Percentiles rank a stretch among this genome's conserved stretches.
These are phyloP conservation scores for Antitrichia curtipendula DNA, from an alignment of 225 moss, liverwort and hornwort genomes.

Conservation along the genomic window DNA sequence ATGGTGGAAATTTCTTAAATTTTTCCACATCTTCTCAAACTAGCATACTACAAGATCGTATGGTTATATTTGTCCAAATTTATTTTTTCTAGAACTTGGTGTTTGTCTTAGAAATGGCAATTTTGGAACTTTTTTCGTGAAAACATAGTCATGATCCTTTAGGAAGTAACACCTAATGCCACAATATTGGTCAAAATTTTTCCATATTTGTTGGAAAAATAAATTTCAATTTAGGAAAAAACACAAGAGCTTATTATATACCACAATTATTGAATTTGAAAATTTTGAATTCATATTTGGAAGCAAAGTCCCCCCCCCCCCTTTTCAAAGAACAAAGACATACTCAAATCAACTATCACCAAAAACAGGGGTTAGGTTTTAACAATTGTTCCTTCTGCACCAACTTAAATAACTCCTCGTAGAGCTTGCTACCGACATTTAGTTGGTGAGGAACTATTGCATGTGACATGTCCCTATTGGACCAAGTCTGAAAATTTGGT, in stretches of 20 bases:
- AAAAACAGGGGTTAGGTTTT: neutral
- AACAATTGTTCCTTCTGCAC: accelerated
- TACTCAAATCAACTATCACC: neutral
- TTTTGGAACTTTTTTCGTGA: too few relatives aligned
- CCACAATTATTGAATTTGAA: neutral
- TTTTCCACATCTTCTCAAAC: too few relatives aligned
- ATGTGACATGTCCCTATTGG: neutral
- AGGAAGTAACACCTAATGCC: too few relatives aligned
- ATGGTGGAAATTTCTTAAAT: too few relatives aligned
- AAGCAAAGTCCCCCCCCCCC: accelerated
- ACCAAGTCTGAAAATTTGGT: neutral
- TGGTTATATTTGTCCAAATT: too few relatives aligned
- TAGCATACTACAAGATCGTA: too few relatives aligned
- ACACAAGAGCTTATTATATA: neutral
- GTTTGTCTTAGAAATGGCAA: too few relatives aligned
- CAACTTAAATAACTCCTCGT: neutral
- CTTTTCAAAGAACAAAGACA: too few relatives aligned
- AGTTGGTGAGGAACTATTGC: neutral
- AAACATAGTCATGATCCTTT: too few relatives aligned
- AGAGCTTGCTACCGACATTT: neutral
- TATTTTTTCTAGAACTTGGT: too few relatives aligned
- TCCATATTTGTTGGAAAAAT: accelerated
- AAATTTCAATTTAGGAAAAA: accelerated
- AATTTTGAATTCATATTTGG: neutral
- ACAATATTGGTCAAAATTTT: neutral